Percentiles rank a stretch among this genome's conserved stretches.
These are phyloP conservation scores for Xylariaceae sp. DNA, from an alignment of 2,329 filamentous ascomycete species.

Conservation along the genomic window DNA sequence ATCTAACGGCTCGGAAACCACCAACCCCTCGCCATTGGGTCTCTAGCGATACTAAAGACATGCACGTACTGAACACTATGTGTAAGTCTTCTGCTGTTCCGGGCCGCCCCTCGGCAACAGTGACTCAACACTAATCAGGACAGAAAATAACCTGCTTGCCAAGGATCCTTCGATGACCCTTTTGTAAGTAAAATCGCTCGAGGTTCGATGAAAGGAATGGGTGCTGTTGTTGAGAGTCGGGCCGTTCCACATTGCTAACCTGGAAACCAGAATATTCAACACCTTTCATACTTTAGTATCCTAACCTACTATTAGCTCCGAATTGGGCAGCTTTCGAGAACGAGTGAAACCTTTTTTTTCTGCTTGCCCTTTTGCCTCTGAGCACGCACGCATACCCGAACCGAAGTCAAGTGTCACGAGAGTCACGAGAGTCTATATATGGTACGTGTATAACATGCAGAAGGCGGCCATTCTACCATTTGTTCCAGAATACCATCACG, in stretches of 20 bases:
- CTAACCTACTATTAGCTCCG: constrained; percentile 14
- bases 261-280: constrained; percentile 13
- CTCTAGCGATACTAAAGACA: constrained; percentile 23
- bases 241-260: constrained; percentile 23
- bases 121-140: background rate
- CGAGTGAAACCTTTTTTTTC: constrained; percentile 1
- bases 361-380: background rate
- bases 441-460: background rate
- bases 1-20: constrained; percentile 16
- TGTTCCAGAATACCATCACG: background rate
- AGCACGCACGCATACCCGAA: background rate
- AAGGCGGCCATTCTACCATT: background rate
- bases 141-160: background rate
- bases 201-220: no score
- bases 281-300: constrained; percentile 16
- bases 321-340: constrained; percentile 19
- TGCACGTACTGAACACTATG: background rate
- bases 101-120: constrained; percentile 10
- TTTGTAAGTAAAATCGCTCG: no score
- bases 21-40: constrained; percentile 22
- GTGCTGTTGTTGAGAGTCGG: constrained; percentile 14
- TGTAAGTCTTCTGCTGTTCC: constrained; percentile 1
- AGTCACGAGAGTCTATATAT: background rate
- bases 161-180: constrained; percentile 8
- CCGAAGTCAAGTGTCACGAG: constrained; percentile 2